Conservation (phyloP, 148 eudicot genomes). For the Amaranthus cruentus region DNA sequence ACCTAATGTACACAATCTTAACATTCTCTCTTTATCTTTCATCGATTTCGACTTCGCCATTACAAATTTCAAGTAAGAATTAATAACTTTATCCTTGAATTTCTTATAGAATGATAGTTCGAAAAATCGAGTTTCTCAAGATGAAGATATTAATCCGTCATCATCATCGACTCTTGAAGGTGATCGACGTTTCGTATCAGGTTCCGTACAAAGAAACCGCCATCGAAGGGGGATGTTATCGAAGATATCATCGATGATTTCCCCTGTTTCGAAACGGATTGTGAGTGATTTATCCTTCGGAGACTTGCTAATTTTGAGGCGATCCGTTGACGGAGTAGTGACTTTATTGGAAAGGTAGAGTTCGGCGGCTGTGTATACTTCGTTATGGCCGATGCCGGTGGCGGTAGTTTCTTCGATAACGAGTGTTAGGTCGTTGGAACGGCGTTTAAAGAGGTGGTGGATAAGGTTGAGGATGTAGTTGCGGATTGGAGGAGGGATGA, state of each 20-base stretch:
- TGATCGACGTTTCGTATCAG: conserved; percentile 7
- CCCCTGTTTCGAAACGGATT: conserved; percentile 39
- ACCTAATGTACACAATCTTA: conserved; percentile 37
- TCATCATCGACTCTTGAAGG: conserved; percentile 1
- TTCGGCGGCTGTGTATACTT: conserved; percentile 49
- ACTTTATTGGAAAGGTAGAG: conserved; percentile 43
- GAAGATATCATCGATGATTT: conserved; percentile 30
- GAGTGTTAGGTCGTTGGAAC: conserved; percentile 33
- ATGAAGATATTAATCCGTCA: not conserved
- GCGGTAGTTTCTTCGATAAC: conserved; percentile 38
- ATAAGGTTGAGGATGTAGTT: conserved; percentile 28
- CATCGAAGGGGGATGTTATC: conserved; percentile 31
- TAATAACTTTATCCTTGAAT: conserved; percentile 25
- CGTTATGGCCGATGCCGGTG: conserved; percentile 35
- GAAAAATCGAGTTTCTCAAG: conserved; percentile 21
- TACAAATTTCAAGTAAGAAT: conserved; percentile 33
- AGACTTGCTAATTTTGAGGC: conserved; percentile 44
- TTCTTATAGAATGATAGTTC: conserved; percentile 44
- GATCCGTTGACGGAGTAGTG: conserved; percentile 34
- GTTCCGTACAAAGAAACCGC: conserved; percentile 36
- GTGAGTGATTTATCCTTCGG: conserved; percentile 36
- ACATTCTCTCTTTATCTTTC: conserved; percentile 20
- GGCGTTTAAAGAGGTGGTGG: conserved; percentile 20
- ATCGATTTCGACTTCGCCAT: conserved; percentile 26
- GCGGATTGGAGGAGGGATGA: conserved; percentile 34